Evolutionary conservation across 2,329 filamentous ascomycete genomes (phyloP), one percentile per base, ranked within the genome.

Genomic region (Malbranchea zuffiana): DNA sequence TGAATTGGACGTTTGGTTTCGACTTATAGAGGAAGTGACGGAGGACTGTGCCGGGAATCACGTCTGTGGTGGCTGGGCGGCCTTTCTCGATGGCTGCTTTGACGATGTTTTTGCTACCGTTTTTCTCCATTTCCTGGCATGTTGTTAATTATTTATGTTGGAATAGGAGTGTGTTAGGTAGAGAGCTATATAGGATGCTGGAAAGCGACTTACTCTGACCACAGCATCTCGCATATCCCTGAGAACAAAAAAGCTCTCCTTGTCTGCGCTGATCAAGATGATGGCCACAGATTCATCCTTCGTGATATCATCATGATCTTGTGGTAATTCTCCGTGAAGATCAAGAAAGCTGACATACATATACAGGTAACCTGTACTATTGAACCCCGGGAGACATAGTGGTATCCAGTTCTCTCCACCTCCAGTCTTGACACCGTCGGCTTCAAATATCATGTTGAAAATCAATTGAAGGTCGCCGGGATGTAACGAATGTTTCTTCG

Each of bases 401-500:
- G 90, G 90, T 32, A 96, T 88, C 90, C 90, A 98, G 51, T 88
- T 95, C 60, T 98, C 90, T 19, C 88, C 90, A n/a, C 75, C 86
- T 4, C 83, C 87, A 13, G 85, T 81, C 55, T 90, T 88, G 55
- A 98, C 81, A 28, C 84, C 82, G 32, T 85, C 84, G 2, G 88
- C 90, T 62, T 93, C 87, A 51, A 98, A 98, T 2, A 98, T 75
- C 92, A 98, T 98, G 55, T 96, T 96, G 69, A 98, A 98, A 43
- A 98, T 87, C 30, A 98, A 73, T 53, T 95, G 88, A 16, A 98
- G 69, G 55, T 98, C 90, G 45, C 87, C 88, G 0, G 92, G 90
- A 50, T 98, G 92, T 2, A 98, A 69, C 0, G 87, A 95, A 59
- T 98, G 90, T 40, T 90, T 84, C 49, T 92, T 87, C 4, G 92